Evolutionary conservation across 2,329 filamentous ascomycete genomes (phyloP), one percentile per base, ranked within the genome.

Genomic region (Calonectria pauciramosa): DNA sequence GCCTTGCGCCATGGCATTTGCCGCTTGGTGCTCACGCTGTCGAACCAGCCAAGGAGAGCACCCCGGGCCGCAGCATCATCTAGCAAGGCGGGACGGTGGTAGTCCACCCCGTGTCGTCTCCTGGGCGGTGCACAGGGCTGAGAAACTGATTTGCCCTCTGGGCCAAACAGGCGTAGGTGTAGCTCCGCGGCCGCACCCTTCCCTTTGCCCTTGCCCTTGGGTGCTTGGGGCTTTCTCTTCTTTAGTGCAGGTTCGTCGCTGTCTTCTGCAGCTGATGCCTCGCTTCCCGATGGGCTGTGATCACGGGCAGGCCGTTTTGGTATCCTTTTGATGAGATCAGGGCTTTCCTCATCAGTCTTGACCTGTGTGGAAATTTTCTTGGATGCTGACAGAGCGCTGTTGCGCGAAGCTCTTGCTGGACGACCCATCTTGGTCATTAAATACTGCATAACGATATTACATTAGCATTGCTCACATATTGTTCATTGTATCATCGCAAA

Each of bases 1-100:
- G 86, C 75, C 77, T 91, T 91, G 36, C 91, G 89, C 90, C 90
- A 91, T 2, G 90, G 90, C 90, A 91, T 91, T 16, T 84, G 82
- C n/a, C 90, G 89, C 1, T 83, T 75, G 16, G 83, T 80, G 79
- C 86, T 87, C 44, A 88, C 86, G 6, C 83, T 75, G 75, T 90
- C 88, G 77, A 91, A 91, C 90, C 90, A 91, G 20, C 78, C 38
- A 2, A 91, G 86, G 1, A 91, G 85, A 7, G 84, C 51, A 5
- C 75, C 75, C 23, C 83, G 86, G 23, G 85, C 80, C 3, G 80
- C 30, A 2, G 75, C 73, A 44, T 80, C 83, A 72, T 86, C 82
- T 2, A 91, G 84, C 3, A 91, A 84, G 6, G 88, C 82, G 0
- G 90, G 89, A 3, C 84, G 84, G 79, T 91, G 90, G 72, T 91